Base-by-base conservation (phyloP, 176 grass and related monocot genomes). In the Eragrostis nindensis region DNA sequence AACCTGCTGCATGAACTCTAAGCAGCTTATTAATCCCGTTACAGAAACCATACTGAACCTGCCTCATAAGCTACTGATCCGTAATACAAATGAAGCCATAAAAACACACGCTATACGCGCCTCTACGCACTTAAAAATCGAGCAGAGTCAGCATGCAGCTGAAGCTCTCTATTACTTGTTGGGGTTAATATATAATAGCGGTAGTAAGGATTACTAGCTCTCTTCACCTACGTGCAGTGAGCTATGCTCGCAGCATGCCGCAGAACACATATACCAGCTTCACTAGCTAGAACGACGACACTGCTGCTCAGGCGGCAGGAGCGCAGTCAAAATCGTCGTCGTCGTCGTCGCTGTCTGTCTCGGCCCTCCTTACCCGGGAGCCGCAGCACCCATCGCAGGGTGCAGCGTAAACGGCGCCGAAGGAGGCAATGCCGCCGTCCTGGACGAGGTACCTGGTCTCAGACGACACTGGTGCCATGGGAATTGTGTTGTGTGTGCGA, bases 251-350 rank as follows among this genome's bases (percentile, higher is more conserved):
- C 24, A 62, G 56, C 74, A 63, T 7, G 21, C 46, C 2, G 43
- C 24, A 6, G 17, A 76, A 42, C n/a, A 5, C 6, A 29, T 15
- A 62, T 42, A n/a, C n/a, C 41, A 62, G 57, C 43, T 82, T 65
- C 57, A 21, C 39, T 41, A 11, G 44, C n/a, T n/a, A n/a, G 14
- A 6, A 13, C 24, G 56, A 61, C 11, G 22, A 14, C 66, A n/a
- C n/a, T n/a, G 13, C 1, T 54, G 32, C 32, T 94, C 67, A 92
- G 29, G 93, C 93, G 29, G 93, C 93, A 30, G 90, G 90, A 7
- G 85, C 90, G 21, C 90, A 92, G 80, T 95, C 93, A 7, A 63
- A 85, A 40, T 95, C 87, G 11, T 87, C 93, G 1, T 92, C 93
- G 0, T 92, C 93, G 14, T 90, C 93, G 27, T 90, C 87, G 25